Conservation (phyloP, 768 basidiomycete species). For the Pleurotus giganteus region DNA sequence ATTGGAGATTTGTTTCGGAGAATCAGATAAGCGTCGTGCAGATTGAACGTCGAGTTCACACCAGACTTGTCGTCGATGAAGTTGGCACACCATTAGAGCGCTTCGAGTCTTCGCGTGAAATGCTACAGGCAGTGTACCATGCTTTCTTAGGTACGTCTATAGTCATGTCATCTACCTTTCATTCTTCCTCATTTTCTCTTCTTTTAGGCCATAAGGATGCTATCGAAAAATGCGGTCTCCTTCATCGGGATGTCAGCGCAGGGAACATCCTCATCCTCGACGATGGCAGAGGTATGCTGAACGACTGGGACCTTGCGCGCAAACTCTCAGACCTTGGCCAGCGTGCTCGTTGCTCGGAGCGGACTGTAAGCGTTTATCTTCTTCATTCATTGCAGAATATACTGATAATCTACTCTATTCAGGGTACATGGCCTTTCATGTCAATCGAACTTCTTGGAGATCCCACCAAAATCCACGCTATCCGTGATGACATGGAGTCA, state of each 20-base stretch:
- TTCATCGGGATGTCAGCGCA: slow-evolving; percentile 11
- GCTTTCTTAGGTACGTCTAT: slow-evolving; percentile 6
- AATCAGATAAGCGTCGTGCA: not conserved
- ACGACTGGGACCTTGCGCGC: slow-evolving; percentile 10
- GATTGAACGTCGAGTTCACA: not conserved
- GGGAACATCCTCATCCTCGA: slow-evolving; percentile 10
- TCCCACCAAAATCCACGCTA: slow-evolving; percentile 7
- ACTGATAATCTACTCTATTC: not conserved
- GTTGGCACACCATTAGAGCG: not conserved
- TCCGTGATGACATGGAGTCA: slow-evolving; percentile 16
- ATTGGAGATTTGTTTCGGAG: not conserved
- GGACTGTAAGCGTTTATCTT: slow-evolving; percentile 1
- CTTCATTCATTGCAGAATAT: not conserved
- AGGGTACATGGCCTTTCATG: slow-evolving; percentile 19
- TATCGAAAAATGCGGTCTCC: not conserved
- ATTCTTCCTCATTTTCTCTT: not conserved
- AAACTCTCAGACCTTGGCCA: not conserved
- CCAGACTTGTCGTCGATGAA: not conserved
- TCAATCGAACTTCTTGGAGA: slow-evolving; percentile 7
- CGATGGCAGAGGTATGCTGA: slow-evolving; percentile 5
- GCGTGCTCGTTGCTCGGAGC: not conserved
- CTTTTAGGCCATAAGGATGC: slow-evolving; percentile 9
- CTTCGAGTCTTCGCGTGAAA: not conserved
- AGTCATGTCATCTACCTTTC: not conserved
- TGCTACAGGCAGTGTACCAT: not conserved